Percentiles rank a stretch among this genome's conserved stretches.
Evolutionary conservation across 306 rosid genomes (phyloP).

Genomic region (Quercus bicolor): DNA sequence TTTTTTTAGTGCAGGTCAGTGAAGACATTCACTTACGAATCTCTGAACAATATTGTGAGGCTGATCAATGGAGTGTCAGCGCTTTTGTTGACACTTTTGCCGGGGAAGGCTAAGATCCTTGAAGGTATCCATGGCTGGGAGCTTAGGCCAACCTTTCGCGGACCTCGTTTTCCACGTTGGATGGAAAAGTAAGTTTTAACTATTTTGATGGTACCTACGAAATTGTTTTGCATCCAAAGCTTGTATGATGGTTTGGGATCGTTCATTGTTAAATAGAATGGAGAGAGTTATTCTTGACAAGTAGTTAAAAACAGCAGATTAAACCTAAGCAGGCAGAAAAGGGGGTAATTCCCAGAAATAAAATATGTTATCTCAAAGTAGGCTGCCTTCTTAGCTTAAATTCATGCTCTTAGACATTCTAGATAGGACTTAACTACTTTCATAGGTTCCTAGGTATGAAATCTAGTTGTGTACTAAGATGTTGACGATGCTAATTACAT

Average conservation of each 20-base stretch:
- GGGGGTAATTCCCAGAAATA: no score
- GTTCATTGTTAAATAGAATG: neutral
- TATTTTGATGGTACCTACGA: neutral
- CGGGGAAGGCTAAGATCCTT: conserved; percentile 75
- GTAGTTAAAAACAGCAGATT: neutral
- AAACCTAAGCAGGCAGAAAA: no score
- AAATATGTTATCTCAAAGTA: no score
- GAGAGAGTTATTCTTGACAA: neutral
- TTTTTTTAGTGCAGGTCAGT: conserved; percentile 64
- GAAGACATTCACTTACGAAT: conserved; percentile 82
- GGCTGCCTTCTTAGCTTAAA: no score
- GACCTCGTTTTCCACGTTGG: conserved; percentile 98
- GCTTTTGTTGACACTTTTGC: conserved; percentile 62
- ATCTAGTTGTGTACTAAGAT: no score
- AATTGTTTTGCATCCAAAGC: neutral
- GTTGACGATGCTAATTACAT: no score
- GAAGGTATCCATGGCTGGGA: conserved; percentile 99
- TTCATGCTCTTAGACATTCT: no score
- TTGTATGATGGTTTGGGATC: neutral
- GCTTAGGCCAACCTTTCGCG: conserved; percentile 85
- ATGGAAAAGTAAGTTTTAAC: conserved; percentile 75
- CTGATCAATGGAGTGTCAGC: conserved; percentile 92
- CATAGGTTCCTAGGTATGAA: no score
- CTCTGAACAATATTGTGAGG: conserved; percentile 70
- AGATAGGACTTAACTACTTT: no score